Percentiles rank a stretch among this genome's conserved stretches.
phyloP scores from a whole-genome alignment of 495 filamentous ascomycete genomes.

The Rhypophila decipiens region DNA sequence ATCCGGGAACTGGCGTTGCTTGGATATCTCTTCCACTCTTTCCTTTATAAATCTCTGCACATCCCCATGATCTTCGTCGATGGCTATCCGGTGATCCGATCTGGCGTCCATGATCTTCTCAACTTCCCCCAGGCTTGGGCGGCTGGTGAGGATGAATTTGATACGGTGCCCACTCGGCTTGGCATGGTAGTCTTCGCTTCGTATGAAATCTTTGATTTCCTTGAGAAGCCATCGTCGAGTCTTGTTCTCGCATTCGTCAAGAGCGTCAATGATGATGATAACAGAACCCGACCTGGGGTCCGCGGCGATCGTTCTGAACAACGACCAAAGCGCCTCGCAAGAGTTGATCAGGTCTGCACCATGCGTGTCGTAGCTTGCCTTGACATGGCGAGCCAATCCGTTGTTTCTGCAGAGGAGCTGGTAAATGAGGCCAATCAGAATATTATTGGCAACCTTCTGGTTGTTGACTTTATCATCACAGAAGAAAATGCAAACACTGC shows the following conservation, averaged over 20 bases:
- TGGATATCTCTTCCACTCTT: constrained; percentile 2
- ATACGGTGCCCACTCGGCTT: too few relatives aligned
- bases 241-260: constrained; percentile 21
- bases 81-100: constrained; percentile 7
- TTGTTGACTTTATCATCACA: constrained; percentile 20
- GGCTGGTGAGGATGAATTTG: constrained; percentile 20
- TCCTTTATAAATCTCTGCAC: constrained; percentile 5
- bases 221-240: constrained; percentile 11
- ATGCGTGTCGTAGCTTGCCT: constrained; percentile 11
- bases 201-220: constrained; percentile 5
- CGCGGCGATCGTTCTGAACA: constrained; percentile 13
- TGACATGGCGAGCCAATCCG: constrained; percentile 11
- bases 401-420: constrained; percentile 13
- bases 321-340: constrained; percentile 17
- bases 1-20: background rate
- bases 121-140: constrained; percentile 6
- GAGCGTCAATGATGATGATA: constrained; percentile 19
- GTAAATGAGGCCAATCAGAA: constrained; percentile 16
- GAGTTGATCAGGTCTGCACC: constrained; percentile 11
- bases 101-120: background rate
- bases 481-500: constrained; percentile 15
- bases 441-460: constrained; percentile 15
- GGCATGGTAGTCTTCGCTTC: too few relatives aligned
- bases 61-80: constrained; percentile 12
- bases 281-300: constrained; percentile 13